Evolutionary conservation across 2,329 filamentous ascomycete genomes (phyloP), one percentile per base, ranked within the genome.

Genomic region (Penicillium sp.): DNA sequence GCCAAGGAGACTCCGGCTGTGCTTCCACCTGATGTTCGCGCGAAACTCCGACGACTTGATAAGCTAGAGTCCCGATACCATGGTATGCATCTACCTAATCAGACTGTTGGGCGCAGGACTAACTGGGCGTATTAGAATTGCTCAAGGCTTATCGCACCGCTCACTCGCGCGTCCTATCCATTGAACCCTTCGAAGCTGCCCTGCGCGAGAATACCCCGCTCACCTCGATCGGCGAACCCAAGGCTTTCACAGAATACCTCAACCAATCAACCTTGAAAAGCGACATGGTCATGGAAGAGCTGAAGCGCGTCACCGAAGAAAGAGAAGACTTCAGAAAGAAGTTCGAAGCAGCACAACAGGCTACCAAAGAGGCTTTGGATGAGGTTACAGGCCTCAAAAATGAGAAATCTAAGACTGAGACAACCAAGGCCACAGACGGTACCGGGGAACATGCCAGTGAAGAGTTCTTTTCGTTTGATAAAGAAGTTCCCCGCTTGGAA

Each of bases 181-280:
- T 97, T 68, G 94, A 97, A 70, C 89, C 91, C 0, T 99, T 99
- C 72, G 94, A 99, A 76, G 88, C 90, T 53, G 87, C 89, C 0
- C 81, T 99, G 8, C 90, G 91, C 66, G 94, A 99, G 71, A 90
- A 96, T 67, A 99, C 94, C 0, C 93, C 94, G 2, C 79, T 97
- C 36, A 90, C 90, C 5, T 93, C 91, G 16, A 96, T 99, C 66
- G 83, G 81, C 65, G 94, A 99, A 58, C 91, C 93, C 0, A 84
- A 86, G 52, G 88, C 92, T 2, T 81, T 99, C 34, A 84, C 92
- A 7, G 93, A 97, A 74, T 99, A 97, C 69, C 81, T 99, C 29
- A 91, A 88, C 65, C 91, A 97, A 73, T 77, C 96, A 40, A 93
- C 87, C 60, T 75, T 92, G 52, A 93, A 95, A 70, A 87, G 88